Conservation (phyloP, 1,284 basidiomycete species). For the Malassezia sp. region DNA sequence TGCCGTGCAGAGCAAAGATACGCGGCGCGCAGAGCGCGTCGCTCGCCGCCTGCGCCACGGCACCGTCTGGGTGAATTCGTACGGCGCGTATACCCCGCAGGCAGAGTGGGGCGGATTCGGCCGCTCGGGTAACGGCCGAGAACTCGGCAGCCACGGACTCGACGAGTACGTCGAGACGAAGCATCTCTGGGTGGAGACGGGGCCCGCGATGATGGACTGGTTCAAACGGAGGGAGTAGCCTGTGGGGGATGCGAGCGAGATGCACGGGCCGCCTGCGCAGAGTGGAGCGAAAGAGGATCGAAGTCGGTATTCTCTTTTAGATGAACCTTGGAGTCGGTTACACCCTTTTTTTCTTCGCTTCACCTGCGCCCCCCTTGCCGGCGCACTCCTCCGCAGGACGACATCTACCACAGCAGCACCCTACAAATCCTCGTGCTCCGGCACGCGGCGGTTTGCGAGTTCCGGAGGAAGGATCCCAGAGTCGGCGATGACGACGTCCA, state of each 20-base stretch:
- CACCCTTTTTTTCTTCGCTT: no score
- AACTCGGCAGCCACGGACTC: slow-evolving; percentile 40
- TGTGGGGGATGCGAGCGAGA: no score
- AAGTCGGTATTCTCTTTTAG: no score
- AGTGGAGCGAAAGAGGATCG: no score
- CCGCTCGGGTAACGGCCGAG: slow-evolving; percentile 42
- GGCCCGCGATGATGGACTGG: slow-evolving; percentile 32
- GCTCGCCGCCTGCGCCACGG: slow-evolving; percentile 40
- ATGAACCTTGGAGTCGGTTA: no score
- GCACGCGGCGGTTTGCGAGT: no score
- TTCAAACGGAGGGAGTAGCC: slow-evolving; percentile 35
- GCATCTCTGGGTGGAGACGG: slow-evolving; percentile 40
- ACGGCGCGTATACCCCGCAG: slow-evolving; percentile 37
- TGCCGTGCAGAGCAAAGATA: slow-evolving; percentile 38
- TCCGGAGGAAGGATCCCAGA: slow-evolving; percentile 29
- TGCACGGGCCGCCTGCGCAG: no score
- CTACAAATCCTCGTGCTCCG: no score
- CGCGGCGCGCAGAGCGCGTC: slow-evolving; percentile 28
- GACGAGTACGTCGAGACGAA: slow-evolving; percentile 43
- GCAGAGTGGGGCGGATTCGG: slow-evolving; percentile 46
- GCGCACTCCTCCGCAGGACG: no score
- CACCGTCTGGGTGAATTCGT: slow-evolving; percentile 44
- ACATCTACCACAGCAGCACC: no score
- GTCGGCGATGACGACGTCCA: slow-evolving; percentile 30
- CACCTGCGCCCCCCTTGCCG: no score